These are phyloP conservation scores for Eucalyptus polybractea DNA, from an alignment of 345 rosid genomes.

Conservation along the genomic window DNA sequence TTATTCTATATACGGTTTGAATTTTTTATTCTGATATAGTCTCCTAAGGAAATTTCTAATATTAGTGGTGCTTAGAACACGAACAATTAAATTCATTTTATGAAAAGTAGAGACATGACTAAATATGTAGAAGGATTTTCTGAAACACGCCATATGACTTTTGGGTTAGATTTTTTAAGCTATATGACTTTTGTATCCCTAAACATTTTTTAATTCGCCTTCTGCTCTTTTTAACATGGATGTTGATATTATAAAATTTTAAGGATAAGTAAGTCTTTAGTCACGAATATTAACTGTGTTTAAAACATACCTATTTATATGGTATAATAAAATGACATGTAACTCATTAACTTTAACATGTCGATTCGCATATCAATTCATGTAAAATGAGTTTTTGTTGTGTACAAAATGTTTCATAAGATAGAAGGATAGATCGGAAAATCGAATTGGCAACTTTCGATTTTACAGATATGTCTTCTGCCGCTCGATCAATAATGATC, in stretches of 20 bases:
- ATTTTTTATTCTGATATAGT: not conserved
- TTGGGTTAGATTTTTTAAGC: not conserved
- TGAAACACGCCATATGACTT: not conserved
- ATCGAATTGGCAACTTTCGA: not conserved
- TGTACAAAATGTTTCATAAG: not conserved
- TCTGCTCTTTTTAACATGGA: not conserved
- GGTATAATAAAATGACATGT: accelerated
- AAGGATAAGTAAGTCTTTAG: not conserved
- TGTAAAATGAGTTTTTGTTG: not conserved
- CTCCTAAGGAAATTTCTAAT: not conserved
- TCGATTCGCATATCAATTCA: not conserved
- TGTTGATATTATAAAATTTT: not conserved
- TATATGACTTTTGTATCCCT: not conserved
- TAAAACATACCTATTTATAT: not conserved
- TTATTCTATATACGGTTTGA: not conserved
- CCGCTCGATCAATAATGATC: not conserved
- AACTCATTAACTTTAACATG: not conserved
- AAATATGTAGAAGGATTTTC: not conserved
- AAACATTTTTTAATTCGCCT: not conserved
- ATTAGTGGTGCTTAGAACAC: not conserved
- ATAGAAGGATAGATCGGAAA: not conserved
- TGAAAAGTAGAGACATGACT: not conserved
- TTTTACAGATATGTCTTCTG: not conserved
- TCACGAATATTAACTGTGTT: not conserved
- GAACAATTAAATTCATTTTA: not conserved